A percentile compares a stretch with the other conserved stretches of the same genome.
Conservation (phyloP, 2,329 filamentous ascomycete genomes). For the Neoscytalidium dimidiatum region DNA sequence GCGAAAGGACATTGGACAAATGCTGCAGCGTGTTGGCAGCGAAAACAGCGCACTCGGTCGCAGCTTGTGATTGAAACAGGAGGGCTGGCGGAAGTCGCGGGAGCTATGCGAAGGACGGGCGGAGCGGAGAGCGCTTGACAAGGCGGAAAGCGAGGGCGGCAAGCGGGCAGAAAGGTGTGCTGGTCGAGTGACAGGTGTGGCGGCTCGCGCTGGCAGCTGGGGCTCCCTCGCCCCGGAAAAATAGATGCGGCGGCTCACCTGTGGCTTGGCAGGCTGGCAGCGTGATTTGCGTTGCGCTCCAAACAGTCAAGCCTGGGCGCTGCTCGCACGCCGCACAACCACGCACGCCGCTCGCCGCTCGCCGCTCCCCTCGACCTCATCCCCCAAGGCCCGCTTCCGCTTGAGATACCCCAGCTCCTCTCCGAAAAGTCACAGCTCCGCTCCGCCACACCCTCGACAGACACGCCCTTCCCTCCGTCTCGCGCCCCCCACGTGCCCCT, state of each 20-base stretch:
- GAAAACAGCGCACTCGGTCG: background rate
- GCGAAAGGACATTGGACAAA: background rate
- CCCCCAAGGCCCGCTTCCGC: slow-evolving; percentile 10
- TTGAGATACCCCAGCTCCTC: slow-evolving; percentile 20
- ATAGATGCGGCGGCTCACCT: slow-evolving; percentile 9
- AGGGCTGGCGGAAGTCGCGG: background rate
- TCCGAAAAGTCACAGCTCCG: background rate
- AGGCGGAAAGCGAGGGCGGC: background rate
- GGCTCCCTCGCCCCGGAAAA: background rate
- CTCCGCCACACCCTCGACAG: background rate
- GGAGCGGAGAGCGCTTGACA: background rate
- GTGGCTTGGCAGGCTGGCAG: slow-evolving; percentile 13
- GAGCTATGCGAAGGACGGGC: background rate
- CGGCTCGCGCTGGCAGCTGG: background rate
- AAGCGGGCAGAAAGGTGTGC: background rate
- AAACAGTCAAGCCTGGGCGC: slow-evolving; percentile 12
- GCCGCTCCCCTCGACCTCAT: slow-evolving; percentile 16
- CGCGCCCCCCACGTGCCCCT: slow-evolving; percentile 19
- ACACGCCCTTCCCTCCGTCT: background rate
- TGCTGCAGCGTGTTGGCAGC: background rate
- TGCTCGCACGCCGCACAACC: slow-evolving; percentile 8
- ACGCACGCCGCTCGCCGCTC: slow-evolving; percentile 14
- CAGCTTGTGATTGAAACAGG: background rate
- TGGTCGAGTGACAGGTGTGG: background rate
- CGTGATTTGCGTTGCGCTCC: slow-evolving; percentile 16